Base-by-base conservation (phyloP, 2,329 filamentous ascomycete genomes). In the Arachnomyces sp. region DNA sequence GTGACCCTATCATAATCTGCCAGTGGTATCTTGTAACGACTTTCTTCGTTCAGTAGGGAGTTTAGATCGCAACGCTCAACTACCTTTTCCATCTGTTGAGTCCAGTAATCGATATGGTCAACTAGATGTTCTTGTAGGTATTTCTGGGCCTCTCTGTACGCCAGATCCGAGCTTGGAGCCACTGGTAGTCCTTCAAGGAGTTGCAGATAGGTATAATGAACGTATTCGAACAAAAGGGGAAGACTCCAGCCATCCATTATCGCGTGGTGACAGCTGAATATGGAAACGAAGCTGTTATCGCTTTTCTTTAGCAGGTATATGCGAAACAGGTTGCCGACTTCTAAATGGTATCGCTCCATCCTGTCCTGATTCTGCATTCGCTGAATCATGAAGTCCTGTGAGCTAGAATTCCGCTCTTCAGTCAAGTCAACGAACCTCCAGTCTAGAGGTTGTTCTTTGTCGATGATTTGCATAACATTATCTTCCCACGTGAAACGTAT, bases 181-280 rank as follows among this genome's bases (percentile, higher is more conserved):
- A 35, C 18, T 15, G 12, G 15, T 15, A 6, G 12, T 12, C 33
- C 33, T 6, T 35, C 14, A n/a, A 35, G 16, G 7, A 35, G 33
- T 17, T 35, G 33, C 33, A 35, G 14, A 14, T 35, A 35, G 7
- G 33, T 35, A 15, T 35, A 8, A 18, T 35, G 33, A 18, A 35
- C 33, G 12, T 35, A n/a, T 18, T 35, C 33, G 14, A 35, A 35
- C 33, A 35, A 14, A 17, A 35, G 33, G 3, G 33, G 33, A 35
- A 35, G 33, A 35, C 33, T 35, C 33, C 33, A 35, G 6, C 33
- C 33, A 17, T 35, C 33, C 15, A 35, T 15, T 15, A 35, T 35
- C 3, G 33, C 14, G 16, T 35, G 33, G 14, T 35, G 33, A 17
- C 33, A 35, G 14, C 33, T 35, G 33, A 35, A 17, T 8, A 35